phyloP scores from a whole-genome alignment of 1,139 yeast species.

The Lodderomyces theae region DNA sequence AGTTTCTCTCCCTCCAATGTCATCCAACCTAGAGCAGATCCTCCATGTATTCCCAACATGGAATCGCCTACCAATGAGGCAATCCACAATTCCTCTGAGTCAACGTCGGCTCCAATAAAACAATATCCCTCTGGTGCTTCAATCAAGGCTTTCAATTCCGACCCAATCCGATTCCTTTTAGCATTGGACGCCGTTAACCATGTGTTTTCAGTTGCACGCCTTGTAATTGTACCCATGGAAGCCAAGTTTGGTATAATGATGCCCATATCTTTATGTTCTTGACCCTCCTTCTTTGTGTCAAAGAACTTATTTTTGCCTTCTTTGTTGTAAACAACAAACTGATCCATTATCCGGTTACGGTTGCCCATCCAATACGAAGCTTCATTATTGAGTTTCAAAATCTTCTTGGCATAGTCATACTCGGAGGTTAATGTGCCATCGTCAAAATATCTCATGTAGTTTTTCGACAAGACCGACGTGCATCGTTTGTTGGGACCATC shows the following conservation, averaged over 20 bases:
- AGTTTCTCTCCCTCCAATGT: constrained; percentile 91
- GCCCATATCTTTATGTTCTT: constrained; percentile 45
- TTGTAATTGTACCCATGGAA: constrained; percentile 95
- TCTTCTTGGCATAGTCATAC: constrained; percentile 71
- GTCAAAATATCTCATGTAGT: constrained; percentile 70
- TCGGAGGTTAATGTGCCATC: constrained; percentile 70
- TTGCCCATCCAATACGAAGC: constrained; percentile 95
- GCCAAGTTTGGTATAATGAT: constrained; percentile 79
- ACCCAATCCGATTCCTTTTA: constrained; percentile 79
- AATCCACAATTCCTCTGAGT: constrained; percentile 97
- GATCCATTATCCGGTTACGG: constrained; percentile 77
- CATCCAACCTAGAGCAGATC: constrained; percentile 99
- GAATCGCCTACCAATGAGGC: constrained; percentile 95
- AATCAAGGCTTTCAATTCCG: constrained; percentile 85
- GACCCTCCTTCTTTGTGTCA: constrained; percentile 22
- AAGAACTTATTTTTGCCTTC: constrained; percentile 26
- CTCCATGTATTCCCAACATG: constrained; percentile 84
- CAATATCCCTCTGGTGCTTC: constrained; percentile 86
- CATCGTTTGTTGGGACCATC: constrained; percentile 77
- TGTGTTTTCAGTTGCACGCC: constrained; percentile 95
- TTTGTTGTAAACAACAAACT: constrained; percentile 67
- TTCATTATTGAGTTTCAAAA: constrained; percentile 68
- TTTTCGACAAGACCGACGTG: constrained; percentile 76
- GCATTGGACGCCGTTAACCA: constrained; percentile 98
- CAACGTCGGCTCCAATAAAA: constrained; percentile 98